phyloP scores from a whole-genome alignment of 148 eudicot species.

The Arbutus unedo region DNA sequence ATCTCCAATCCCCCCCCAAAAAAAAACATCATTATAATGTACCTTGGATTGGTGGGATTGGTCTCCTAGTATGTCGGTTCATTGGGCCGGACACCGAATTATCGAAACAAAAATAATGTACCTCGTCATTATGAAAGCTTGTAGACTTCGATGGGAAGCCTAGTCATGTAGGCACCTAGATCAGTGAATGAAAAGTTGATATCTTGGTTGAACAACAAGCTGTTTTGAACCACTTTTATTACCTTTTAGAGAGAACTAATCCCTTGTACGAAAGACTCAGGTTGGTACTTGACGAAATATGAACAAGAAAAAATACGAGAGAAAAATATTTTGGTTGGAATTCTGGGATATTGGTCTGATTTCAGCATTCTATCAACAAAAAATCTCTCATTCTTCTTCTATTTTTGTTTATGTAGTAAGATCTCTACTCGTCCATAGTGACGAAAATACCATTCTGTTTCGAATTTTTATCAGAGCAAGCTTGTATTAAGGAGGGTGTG shows the following conservation, averaged over 20 bases:
- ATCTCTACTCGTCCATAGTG: neutral
- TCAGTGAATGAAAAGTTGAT: neutral
- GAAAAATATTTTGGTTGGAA: neutral
- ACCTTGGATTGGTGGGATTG: no score
- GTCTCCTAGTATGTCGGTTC: no score
- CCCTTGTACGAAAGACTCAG: neutral
- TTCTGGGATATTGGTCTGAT: neutral
- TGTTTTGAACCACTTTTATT: no score
- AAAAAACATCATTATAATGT: no score
- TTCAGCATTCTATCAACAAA: neutral
- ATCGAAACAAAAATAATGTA: no score
- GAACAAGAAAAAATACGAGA: no score
- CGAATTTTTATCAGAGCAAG: neutral
- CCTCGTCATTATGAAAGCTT: no score
- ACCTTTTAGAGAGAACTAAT: neutral
- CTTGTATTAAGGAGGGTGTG: neutral
- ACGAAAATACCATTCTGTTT: neutral
- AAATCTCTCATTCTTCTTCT: neutral
- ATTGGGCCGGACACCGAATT: no score
- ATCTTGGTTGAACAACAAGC: neutral
- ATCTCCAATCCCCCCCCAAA: neutral
- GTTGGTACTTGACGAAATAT: neutral
- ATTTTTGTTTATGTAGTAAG: neutral
- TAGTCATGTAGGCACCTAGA: neutral
- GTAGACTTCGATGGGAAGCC: no score